Conservation (phyloP, 768 basidiomycete genomes). For the Phylloporus rhodoxanthus region DNA sequence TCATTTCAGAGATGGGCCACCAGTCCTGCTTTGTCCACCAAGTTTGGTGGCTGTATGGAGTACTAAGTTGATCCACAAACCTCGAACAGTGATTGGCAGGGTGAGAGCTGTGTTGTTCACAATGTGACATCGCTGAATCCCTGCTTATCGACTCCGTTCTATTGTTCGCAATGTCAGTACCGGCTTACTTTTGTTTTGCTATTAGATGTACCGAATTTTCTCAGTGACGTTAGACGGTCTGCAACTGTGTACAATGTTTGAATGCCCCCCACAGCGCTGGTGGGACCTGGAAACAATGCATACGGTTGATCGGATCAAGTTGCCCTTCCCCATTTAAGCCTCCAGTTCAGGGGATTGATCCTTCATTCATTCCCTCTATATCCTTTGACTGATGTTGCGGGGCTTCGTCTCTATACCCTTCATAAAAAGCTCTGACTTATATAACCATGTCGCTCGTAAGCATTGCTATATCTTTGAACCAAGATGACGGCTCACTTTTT, state of each 20-base stretch:
- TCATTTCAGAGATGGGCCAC: too few relatives aligned
- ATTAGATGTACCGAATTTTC: conserved; percentile 3
- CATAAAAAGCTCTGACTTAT: conserved; percentile 5
- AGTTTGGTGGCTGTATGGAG: conserved; percentile 11
- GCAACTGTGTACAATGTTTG: neutral
- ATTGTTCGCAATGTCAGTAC: conserved; percentile 21
- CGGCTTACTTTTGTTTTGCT: conserved; percentile 21
- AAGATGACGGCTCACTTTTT: neutral
- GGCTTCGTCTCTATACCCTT: conserved; percentile 37
- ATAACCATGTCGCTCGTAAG: conserved; percentile 24
- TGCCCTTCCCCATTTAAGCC: conserved; percentile 18
- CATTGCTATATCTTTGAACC: neutral
- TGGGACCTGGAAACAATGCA: conserved; percentile 21
- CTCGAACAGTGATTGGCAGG: conserved; percentile 20
- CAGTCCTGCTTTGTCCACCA: too few relatives aligned
- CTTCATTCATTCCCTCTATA: conserved; percentile 10
- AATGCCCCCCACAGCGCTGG: conserved; percentile 1
- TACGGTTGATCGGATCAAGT: conserved; percentile 8
- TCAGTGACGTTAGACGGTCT: conserved; percentile 8
- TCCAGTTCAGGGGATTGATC: neutral
- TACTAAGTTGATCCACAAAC: neutral
- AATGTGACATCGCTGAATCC: conserved; percentile 3
- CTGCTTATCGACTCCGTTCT: conserved; percentile 3
- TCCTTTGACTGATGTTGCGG: conserved; percentile 37
- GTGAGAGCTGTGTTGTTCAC: conserved; percentile 28